Conservation (phyloP, 139 green algal species). For the Volvox reticuliferus region DNA sequence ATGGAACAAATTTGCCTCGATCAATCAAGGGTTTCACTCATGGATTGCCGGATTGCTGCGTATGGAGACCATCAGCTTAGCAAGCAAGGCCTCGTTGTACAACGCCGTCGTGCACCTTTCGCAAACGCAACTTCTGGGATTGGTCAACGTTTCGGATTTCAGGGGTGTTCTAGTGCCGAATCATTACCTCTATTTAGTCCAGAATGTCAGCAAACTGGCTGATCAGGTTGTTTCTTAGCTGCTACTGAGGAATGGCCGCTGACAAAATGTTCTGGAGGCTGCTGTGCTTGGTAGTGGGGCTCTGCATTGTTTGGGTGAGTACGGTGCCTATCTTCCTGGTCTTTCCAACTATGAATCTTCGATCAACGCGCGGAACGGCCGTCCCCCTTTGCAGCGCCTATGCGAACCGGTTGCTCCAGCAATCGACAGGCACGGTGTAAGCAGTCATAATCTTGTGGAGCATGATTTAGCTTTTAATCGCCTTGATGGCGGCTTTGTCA, state of each 20-base stretch:
- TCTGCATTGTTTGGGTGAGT: neutral
- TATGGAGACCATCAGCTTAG: too few species aligned
- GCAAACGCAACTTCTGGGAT: neutral
- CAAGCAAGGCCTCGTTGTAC: neutral
- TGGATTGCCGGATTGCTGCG: too few species aligned
- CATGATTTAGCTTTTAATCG: neutral
- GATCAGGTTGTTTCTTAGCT: neutral
- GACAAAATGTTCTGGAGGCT: neutral
- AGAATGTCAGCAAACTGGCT: neutral
- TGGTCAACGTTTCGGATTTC: too few species aligned
- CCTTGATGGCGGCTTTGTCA: neutral
- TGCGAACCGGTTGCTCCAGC: neutral
- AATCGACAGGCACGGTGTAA: neutral
- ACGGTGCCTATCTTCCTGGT: neutral
- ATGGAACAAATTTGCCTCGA: too few species aligned
- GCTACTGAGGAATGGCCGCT: neutral
- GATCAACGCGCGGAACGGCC: neutral
- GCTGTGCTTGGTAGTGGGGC: neutral
- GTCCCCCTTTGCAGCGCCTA: neutral
- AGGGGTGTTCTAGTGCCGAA: too few species aligned
- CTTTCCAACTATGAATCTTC: neutral
- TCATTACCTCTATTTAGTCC: too few species aligned
- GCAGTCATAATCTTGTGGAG: neutral
- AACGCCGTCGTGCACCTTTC: neutral
- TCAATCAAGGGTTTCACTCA: too few species aligned